phyloP scores from a whole-genome alignment of 495 filamentous ascomycete genomes.

The Glutinoglossum americanum region DNA sequence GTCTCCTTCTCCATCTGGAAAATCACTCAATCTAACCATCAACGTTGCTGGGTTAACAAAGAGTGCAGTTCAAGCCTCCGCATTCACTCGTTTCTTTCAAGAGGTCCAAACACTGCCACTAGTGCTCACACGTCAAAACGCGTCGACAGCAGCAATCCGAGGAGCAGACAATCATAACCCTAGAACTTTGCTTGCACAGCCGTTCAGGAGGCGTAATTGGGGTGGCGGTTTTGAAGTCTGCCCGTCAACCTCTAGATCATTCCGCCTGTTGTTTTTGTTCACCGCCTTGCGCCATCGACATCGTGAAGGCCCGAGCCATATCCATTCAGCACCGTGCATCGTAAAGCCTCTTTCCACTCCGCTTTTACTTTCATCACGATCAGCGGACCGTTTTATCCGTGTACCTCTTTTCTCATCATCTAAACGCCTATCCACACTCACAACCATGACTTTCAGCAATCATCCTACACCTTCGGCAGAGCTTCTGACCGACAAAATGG shows the following conservation, averaged over 20 bases:
- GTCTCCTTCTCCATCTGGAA: background rate
- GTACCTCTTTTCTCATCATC: background rate
- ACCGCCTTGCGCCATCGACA: background rate
- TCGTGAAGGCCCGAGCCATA: background rate
- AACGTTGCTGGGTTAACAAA: background rate
- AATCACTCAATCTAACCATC: background rate
- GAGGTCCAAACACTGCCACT: background rate
- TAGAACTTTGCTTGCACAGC: background rate
- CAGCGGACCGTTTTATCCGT: background rate
- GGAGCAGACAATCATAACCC: background rate
- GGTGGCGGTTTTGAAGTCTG: background rate
- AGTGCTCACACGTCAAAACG: background rate
- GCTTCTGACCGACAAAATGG: constrained; percentile 56
- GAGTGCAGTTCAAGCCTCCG: background rate
- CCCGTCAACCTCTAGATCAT: background rate
- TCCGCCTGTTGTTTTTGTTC: background rate
- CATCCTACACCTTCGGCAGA: constrained; percentile 23
- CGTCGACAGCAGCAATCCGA: background rate
- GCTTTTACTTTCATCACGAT: background rate
- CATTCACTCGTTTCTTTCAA: background rate
- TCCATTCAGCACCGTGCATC: background rate
- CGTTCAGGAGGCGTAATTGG: background rate
- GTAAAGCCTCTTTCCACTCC: background rate
- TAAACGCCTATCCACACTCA: background rate
- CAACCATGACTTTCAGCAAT: background rate